Evolutionary conservation across 2,329 filamentous ascomycete species (phyloP), one percentile per base, ranked within the genome.

Genomic region (Microcyclospora pomicola): DNA sequence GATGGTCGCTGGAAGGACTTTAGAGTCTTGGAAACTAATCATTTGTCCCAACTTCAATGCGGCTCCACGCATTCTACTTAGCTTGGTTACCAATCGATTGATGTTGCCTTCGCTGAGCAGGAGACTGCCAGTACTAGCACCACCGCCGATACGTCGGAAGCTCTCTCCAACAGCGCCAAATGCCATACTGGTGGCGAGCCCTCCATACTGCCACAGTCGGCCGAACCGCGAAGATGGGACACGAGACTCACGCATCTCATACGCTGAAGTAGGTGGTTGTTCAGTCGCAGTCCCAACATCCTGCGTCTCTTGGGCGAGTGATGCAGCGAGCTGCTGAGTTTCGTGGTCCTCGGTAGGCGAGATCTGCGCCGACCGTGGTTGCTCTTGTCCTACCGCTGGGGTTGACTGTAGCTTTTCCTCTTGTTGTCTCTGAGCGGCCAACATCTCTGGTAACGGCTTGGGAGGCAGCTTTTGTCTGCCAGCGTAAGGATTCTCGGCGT

Each of bases 21-120:
- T 96, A 29, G 84, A 77, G 62, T 98, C 91, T 66, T 98, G 91
- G 55, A 98, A 91, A 59, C 86, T 95, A 69, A 98, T 81, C 82
- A 96, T 91, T 65, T 98, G 91, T 1, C 91, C 92, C 16, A 98
- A 64, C 64, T 98, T 98, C 31, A 98, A 68, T n/a, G 91, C 91
- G 5, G 91, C 92, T 29, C 91, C 91, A 52, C 91, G 77, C 91
- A 98, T 98, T 15, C 83, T 81, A 2, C 88, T 96, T 2, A 98
- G 71, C 60, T 92, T 95, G 5, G 84, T 71, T 2, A 98, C 91
- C 7, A 98, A 71, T 34, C 92, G 75, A 57, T 96, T 87, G 73
- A 96, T 86, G 54, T 98, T 98, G 9, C 70, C 77, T 5, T 84
- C 73, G 59, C 83, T 96, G 40, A 98, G 73, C 64, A 98, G 77